Evolutionary conservation across 75 land plant genomes (phyloP).

Genomic region (Isoetes taiwanensis): DNA sequence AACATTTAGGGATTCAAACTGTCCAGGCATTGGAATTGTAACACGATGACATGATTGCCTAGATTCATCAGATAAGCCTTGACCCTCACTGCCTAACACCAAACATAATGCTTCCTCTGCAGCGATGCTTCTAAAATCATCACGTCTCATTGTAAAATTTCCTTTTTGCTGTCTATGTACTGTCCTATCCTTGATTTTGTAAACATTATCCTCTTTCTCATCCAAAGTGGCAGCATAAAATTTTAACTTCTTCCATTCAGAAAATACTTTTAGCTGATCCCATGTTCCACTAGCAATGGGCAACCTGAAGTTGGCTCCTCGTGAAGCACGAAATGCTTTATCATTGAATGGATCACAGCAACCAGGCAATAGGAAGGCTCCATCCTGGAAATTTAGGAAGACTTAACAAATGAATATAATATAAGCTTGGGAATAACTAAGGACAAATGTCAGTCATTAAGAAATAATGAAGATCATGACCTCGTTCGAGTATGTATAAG

Average conservation of each 20-base stretch:
- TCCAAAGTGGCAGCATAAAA: slow-evolving; percentile 39
- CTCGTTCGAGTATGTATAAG: neutral
- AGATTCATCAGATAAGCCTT: slow-evolving; percentile 56
- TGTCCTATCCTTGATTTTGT: neutral
- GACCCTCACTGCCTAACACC: slow-evolving; percentile 82
- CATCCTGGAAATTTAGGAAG: slow-evolving; percentile 39
- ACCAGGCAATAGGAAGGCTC: slow-evolving; percentile 73
- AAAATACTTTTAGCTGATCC: slow-evolving; percentile 40
- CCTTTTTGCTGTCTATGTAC: neutral
- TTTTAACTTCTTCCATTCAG: slow-evolving; percentile 32
- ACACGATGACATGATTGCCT: slow-evolving; percentile 40
- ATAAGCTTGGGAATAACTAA: neutral
- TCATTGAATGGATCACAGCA: slow-evolving; percentile 99
- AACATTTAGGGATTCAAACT: slow-evolving; percentile 87
- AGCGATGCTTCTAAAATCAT: neutral
- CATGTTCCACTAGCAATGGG: slow-evolving; percentile 65
- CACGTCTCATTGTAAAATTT: neutral
- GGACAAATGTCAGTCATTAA: neutral
- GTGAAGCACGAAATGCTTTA: slow-evolving; percentile 74
- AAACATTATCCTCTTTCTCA: neutral
- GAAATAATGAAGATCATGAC: neutral
- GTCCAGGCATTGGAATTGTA: slow-evolving; percentile 82
- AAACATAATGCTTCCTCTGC: slow-evolving; percentile 45
- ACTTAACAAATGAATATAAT: slow-evolving; percentile 1
- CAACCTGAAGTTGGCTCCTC: slow-evolving; percentile 81